phyloP scores from a whole-genome alignment of 495 filamentous ascomycete genomes.

The Aspergillus funiculosus region DNA sequence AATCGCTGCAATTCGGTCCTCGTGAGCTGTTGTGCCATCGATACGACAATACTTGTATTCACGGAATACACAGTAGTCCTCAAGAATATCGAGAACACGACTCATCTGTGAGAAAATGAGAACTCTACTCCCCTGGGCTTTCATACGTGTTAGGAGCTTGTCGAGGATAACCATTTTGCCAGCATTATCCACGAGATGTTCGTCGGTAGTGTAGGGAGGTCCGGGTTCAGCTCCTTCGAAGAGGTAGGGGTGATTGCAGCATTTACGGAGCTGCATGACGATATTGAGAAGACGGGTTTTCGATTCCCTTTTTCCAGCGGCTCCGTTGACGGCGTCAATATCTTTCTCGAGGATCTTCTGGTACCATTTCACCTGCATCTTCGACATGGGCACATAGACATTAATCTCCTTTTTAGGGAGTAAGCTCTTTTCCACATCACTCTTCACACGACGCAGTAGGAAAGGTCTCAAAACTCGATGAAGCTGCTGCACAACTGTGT shows the following conservation, averaged over 20 bases:
- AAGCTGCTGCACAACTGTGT: slow-evolving; percentile 94
- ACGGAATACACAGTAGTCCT: slow-evolving; percentile 96
- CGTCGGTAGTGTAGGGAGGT: slow-evolving; percentile 95
- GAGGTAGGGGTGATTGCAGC: slow-evolving; percentile 97
- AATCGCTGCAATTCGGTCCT: slow-evolving; percentile 95
- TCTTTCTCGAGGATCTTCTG: slow-evolving; percentile 98
- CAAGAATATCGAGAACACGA: slow-evolving; percentile 90
- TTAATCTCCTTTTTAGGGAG: slow-evolving; percentile 97
- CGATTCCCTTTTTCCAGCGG: slow-evolving; percentile 93
- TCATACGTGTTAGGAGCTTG: slow-evolving; percentile 79
- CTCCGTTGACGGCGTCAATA: slow-evolving; percentile 97
- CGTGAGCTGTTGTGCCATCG: slow-evolving; percentile 93
- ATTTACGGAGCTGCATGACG: slow-evolving; percentile 99
- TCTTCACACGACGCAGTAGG: slow-evolving; percentile 92
- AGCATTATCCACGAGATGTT: slow-evolving; percentile 88
- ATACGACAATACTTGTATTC: slow-evolving; percentile 96
- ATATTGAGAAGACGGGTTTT: slow-evolving; percentile 99
- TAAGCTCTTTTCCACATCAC: slow-evolving; percentile 96
- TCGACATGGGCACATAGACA: slow-evolving; percentile 95
- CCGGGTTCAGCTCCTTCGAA: slow-evolving; percentile 98
- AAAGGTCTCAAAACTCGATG: slow-evolving; percentile 93
- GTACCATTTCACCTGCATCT: slow-evolving; percentile 99
- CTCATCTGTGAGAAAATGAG: slow-evolving; percentile 99
- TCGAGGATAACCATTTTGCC: slow-evolving; percentile 98
- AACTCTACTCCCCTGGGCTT: slow-evolving; percentile 80